Base-by-base conservation (phyloP, 2,329 filamentous ascomycete genomes). In the Sarocladium kiliense region DNA sequence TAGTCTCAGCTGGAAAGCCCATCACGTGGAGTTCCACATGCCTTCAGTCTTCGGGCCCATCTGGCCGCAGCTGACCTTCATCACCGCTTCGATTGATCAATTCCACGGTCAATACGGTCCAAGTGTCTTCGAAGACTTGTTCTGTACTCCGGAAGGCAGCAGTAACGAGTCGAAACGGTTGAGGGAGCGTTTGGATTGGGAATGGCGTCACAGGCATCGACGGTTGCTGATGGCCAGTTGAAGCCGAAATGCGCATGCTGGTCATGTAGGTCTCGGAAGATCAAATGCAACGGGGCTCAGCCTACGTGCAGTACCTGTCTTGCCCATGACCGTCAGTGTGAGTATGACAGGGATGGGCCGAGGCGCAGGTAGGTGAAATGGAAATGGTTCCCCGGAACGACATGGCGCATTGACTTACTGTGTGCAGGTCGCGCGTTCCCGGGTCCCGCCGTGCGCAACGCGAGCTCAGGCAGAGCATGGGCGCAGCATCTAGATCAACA, bases 391-490 rank as follows among this genome's bases (percentile, higher is more conserved):
- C 26, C 18, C 25, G 4, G 11, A 30, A 32, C n/a, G 11, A 25
- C 16, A 7, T 9, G 26, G 44, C 18, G 14, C n/a, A 19, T n/a
- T 49, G 18, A 49, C 23, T n/a, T 18, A 10, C 16, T 10, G 16
- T 9, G 3, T 32, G 26, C 18, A 49, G 44, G 26, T 49, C 44
- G 3, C 44, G 44, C 3, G 44, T 49, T 21, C 44, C 44, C 6
- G 44, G 44, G 3, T 49, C 44, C n/a, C 44, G 44, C 11, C 44
- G 44, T 16, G 44, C 44, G 10, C 44, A 32, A 49, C 44, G 44
- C 3, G 44, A 49, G 26, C 44, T 49, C 3, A 27, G 44, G 26
- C 23, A 32, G 14, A 49, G 44, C 26, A 7, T 49, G 23, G 18
- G 26, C 11, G n/a, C 4, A n/a, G 18, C 14, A 7, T 32, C 44